Base-by-base conservation (phyloP, 306 rosid genomes). In the Amphicarpaea edgeworthii region DNA sequence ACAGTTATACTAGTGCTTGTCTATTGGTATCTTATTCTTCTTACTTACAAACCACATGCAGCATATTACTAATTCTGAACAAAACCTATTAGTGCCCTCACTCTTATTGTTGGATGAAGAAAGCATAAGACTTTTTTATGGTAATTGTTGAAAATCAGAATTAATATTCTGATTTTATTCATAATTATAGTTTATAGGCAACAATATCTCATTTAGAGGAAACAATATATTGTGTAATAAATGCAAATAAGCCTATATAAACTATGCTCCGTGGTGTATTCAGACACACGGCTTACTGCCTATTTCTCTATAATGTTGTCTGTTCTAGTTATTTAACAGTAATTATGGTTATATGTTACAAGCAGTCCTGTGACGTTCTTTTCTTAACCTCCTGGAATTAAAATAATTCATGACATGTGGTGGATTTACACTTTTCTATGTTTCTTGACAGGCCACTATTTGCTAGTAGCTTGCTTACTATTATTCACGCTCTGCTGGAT, bases 401-500 rank as follows among this genome's bases (percentile, higher is more conserved):
- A 45, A 60, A 28, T 40, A 79, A 10, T 71, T 64, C n/a, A 57
- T 69, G 41, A 68, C 5, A 37, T 11, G 15, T 23, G 40, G 12
- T 65, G 53, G 62, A 54, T 72, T 43, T 72, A 75, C n/a, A n/a
- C 91, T 66, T 72, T 72, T 73, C 21, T 73, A 70, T 87, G 87
- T 38, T 83, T 82, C 67, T 65, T 64, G 64, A 75, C 73, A 96
- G 99, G 98, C 93, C 98, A 62, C 83, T 96, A 54, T 90, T 96
- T 83, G 92, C 99, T 0, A 92, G 84, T 85, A 92, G 99, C 89
- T 85, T 96, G 81, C 85, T 96, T 62, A 90, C 79, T 74, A 88
- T 96, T 64, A 90, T 92, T 83, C 97, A 92, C 63, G 83, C 93
- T 30, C 85, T 96, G 72, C 89, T 96, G 83, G 99, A 96, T 74